A percentile compares a stretch with the other conserved stretches of the same genome.
These are phyloP conservation scores for Chlorella vulgaris DNA, from an alignment of 139 green algal genomes.

Conservation along the genomic window DNA sequence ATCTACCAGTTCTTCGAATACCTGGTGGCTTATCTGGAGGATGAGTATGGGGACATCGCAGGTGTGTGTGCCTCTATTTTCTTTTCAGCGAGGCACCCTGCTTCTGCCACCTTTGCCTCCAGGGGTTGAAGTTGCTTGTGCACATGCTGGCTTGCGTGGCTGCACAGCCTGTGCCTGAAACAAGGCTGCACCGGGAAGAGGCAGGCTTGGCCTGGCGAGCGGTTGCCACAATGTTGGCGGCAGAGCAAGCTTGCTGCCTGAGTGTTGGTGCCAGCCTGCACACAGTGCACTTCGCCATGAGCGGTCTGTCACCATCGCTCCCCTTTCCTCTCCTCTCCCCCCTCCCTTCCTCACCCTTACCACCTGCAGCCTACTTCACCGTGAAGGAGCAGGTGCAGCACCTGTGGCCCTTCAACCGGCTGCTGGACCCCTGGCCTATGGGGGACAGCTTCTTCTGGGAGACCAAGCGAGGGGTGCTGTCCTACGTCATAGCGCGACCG, in stretches of 20 bases:
- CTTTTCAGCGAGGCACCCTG: too few species aligned
- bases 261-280: too few species aligned
- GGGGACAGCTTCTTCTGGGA: constrained; percentile 72
- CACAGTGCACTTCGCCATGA: too few species aligned
- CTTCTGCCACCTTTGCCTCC: too few species aligned
- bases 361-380: constrained; percentile 14
- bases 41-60: constrained; percentile 75
- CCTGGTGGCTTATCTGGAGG: constrained; percentile 86
- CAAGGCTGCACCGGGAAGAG: too few species aligned
- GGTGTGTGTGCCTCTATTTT: too few species aligned
- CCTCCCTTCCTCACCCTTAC: not conserved
- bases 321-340: constrained; percentile 53
- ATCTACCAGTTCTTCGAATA: constrained; percentile 95
- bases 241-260: too few species aligned
- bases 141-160: too few species aligned
- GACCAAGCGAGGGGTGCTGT: constrained; percentile 87
- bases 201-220: too few species aligned
- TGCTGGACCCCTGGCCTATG: constrained; percentile 61
- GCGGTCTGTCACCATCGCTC: not conserved
- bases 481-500: constrained; percentile 92
- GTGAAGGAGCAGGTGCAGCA: constrained; percentile 58
- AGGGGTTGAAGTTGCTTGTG: too few species aligned
- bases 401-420: constrained; percentile 62
- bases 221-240: too few species aligned
- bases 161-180: too few species aligned